These are phyloP conservation scores for Pycnococcus provasolii DNA, from an alignment of 139 green algal genomes.

Conservation along the genomic window DNA sequence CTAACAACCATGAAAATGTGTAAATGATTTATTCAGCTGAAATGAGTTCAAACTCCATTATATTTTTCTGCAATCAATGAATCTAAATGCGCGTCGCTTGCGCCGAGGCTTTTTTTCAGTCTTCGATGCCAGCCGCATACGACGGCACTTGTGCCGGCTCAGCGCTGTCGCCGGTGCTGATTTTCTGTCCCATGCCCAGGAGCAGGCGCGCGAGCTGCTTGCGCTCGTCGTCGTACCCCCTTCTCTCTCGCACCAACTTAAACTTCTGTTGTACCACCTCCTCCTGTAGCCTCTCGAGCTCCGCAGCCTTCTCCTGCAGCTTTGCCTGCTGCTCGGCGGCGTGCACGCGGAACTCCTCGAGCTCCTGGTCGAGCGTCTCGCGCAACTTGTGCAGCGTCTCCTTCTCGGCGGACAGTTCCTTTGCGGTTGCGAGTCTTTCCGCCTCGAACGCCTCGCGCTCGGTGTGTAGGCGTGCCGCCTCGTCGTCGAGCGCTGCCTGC, in stretches of 20 bases:
- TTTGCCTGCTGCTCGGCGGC: not conserved
- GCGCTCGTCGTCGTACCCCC: conserved; percentile 12
- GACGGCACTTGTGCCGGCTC: no score
- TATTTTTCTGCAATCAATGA: no score
- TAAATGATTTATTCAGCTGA: no score
- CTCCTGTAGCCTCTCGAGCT: conserved; percentile 1
- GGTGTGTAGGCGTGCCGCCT: conserved; percentile 4
- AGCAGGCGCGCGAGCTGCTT: conserved; percentile 19
- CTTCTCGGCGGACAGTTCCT: conserved; percentile 15
- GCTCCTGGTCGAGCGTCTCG: no score
- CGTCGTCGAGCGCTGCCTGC: not conserved
- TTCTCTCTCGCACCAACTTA: conserved; percentile 8
- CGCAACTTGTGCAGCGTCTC: not conserved
- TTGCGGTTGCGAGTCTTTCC: not conserved
- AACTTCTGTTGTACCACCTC: not conserved
- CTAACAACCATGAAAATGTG: no score
- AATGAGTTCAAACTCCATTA: no score
- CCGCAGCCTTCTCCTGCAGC: conserved; percentile 3
- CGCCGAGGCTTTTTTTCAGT: no score
- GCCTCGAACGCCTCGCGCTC: conserved; percentile 14
- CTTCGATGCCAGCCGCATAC: no score
- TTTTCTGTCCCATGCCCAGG: conserved; percentile 17
- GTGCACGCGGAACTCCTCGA: not conserved
- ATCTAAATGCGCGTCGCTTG: no score
- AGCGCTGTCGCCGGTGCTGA: not conserved